Evolutionary conservation across 2,329 filamentous ascomycete species (phyloP).

Genomic region (Alternaria ventricosa): DNA sequence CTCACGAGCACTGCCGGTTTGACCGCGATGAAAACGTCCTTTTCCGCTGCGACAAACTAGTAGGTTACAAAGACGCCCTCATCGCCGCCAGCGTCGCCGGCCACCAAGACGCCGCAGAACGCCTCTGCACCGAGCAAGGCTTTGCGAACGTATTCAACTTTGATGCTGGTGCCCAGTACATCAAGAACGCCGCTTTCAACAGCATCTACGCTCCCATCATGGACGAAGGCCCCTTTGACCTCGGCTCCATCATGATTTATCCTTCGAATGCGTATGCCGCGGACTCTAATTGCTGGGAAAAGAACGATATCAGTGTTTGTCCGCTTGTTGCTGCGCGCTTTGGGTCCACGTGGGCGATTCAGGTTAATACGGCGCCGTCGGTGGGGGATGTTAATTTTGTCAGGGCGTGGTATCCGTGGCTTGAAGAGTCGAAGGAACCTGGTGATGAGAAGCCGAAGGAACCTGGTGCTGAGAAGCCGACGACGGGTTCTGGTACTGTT

Average conservation of each 20-base stretch:
- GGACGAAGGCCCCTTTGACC: background rate
- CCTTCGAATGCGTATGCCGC: background rate
- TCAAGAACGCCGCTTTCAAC: background rate
- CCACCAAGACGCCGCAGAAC: background rate
- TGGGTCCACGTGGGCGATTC: background rate
- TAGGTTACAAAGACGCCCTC: background rate
- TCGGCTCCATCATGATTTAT: constrained; percentile 7
- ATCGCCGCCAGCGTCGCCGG: background rate
- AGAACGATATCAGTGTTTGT: background rate
- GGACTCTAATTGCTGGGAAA: background rate
- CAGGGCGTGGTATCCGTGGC: background rate
- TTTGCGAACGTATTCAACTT: background rate
- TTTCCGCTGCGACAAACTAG: constrained; percentile 2
- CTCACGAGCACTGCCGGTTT: constrained; percentile 4
- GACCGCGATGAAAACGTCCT: constrained; percentile 2
- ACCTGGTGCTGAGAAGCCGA: background rate
- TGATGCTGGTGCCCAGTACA: background rate
- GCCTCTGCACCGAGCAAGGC: background rate
- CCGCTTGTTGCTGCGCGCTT: background rate
- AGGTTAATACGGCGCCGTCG: background rate
- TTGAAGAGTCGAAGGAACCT: background rate
- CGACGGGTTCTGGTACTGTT: background rate
- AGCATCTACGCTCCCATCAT: background rate
- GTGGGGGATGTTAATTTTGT: constrained; percentile 1
- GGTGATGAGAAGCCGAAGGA: background rate